Evolutionary conservation across 768 basidiomycete genomes (phyloP).

Genomic region (Hydnomerulius pinastri): DNA sequence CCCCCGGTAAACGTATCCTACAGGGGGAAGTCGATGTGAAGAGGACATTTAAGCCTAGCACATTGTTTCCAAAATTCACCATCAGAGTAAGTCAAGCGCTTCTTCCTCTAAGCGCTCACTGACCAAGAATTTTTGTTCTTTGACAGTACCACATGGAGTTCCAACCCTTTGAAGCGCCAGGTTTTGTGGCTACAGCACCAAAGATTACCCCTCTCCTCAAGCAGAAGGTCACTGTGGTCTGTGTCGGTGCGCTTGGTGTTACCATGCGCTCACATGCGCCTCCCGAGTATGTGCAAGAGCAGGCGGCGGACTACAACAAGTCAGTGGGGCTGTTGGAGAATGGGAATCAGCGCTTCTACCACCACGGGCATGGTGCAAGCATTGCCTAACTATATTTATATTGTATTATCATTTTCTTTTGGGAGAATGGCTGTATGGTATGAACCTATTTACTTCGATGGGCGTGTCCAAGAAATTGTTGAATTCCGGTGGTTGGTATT

Average conservation of each 20-base stretch:
- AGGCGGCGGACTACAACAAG: constrained; percentile 50
- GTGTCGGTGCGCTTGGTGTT: constrained; percentile 41
- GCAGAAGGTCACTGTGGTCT: constrained; percentile 42
- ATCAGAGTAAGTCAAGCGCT: constrained; percentile 45
- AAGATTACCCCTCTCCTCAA: constrained; percentile 36
- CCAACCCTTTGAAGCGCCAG: constrained; percentile 42
- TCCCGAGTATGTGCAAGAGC: constrained; percentile 48
- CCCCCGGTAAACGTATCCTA: constrained; percentile 37
- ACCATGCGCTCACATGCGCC: constrained; percentile 49
- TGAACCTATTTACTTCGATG: too few relatives aligned
- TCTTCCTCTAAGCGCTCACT: not conserved
- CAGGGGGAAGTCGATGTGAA: constrained; percentile 55
- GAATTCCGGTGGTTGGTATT: too few relatives aligned
- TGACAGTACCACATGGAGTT: constrained; percentile 48
- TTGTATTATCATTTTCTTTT: too few relatives aligned
- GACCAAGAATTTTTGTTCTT: not conserved
- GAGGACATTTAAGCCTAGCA: constrained; percentile 43
- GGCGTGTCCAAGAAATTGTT: too few relatives aligned
- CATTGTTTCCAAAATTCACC: constrained; percentile 46
- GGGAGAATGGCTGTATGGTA: too few relatives aligned
- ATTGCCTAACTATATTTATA: too few relatives aligned
- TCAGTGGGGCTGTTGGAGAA: constrained; percentile 55
- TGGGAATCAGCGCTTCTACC: constrained; percentile 53
- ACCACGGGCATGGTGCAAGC: constrained; percentile 16
- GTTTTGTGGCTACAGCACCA: constrained; percentile 36